Base-by-base conservation (phyloP, 768 basidiomycete species). In the Naganishia onofrii region DNA sequence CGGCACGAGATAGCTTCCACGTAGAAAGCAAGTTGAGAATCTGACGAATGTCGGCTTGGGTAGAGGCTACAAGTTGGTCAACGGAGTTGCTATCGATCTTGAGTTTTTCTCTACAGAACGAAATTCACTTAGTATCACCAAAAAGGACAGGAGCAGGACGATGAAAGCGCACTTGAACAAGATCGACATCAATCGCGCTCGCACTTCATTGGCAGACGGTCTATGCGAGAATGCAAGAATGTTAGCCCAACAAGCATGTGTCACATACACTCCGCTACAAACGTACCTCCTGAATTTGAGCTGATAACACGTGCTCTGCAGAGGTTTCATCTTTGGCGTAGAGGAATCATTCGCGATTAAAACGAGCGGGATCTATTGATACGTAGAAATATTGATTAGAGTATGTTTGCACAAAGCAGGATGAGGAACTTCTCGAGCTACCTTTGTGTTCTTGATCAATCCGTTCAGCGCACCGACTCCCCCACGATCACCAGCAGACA, bases 11-110 rank as follows among this genome's bases (percentile, higher is more conserved):
- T n/a, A 97, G 81, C 76, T 89, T 93, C 91, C 93, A 98, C 0
- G 95, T 98, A 5, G 96, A 95, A 15, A 99, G 84, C 93, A 99
- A 97, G 79, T 97, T 98, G 70, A 99, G 82, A 23, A 98, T 92
- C 79, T 95, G 95, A 3, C 96, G 90, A 69, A 99, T 95, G 81
- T 99, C 96, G 1, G 94, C 95, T 75, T 96, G 91, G 1, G 93
- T 85, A 5, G 95, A 91, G 1, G 83, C 81, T 68, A 98, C 87
- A 36, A 99, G 89, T 79, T 96, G 91, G 76, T 99, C 96, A 38
- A 98, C 81, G 51, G 94, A 95, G 69, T 91, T 91, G 0, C 88
- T 87, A 0, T 91, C 90, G n/a, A 97, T 83, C 80, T 91, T 90
- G 87, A 99, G 86, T 74, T 91, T 91, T 81, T 99, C 96, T 80